Base-by-base conservation (phyloP, 805 yeast genomes). In the Candida lessepsii region DNA sequence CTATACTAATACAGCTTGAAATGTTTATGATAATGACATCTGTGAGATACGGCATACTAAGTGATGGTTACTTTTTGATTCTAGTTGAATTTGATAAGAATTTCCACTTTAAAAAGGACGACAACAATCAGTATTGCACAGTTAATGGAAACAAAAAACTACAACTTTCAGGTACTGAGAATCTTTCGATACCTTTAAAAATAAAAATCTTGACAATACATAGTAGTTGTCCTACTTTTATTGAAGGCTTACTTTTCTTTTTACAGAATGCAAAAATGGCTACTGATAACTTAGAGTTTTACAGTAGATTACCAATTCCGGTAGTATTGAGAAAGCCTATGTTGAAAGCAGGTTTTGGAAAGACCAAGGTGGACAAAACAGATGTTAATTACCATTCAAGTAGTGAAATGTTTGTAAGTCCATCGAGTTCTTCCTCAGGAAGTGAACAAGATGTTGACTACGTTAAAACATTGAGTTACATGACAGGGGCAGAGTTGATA, bases 1-100 rank as follows among this genome's bases (percentile, higher is more conserved):
- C 15, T 13, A 34, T 25, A 4, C 7, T 34, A 3, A 34, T 9
- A n/a, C 37, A 34, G 15, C 30, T 34, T 4, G 11, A 34, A 18
- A 10, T 21, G 20, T 34, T 24, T 34, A 34, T 34, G 37, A 34
- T 34, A 4, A 11, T 26, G 9, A 5, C 29, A 6, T 23, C 29
- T 4, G 29, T 34, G 11, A 34, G 30, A 17, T 24, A 34, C 13
- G 37, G 37, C 4, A 24, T 24, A 4, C 11, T 34, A 11, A 24
- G 37, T 34, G 14, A 20, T 21, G 5, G 18, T 14, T 10, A 27
- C 10, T 14, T n/a, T 14, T 5, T 27, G 29, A 27, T 27, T 13
- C 17, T 10, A 5, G 13, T 14, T 13, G 29, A 27, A 27, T 27
- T 27, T 27, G 18, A 27, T 9, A 6, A 15, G n/a, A 27, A 27